A percentile compares a stretch with the other conserved stretches of the same genome.
Conservation (phyloP, 1,284 basidiomycete genomes). For the Pseudozyma thailandica region DNA sequence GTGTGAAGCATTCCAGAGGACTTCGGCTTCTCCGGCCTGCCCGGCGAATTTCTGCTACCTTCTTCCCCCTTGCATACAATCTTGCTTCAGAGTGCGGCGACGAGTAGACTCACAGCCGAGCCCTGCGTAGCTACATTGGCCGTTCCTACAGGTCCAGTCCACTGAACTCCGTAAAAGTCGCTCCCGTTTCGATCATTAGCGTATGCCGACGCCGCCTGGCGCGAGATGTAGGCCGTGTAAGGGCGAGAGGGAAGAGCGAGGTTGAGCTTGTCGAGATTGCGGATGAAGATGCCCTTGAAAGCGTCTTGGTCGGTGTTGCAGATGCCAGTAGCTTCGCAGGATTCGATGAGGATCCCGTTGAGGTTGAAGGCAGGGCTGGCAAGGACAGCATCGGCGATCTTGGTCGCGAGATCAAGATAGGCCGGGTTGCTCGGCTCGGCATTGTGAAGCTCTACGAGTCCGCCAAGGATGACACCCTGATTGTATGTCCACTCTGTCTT, state of each 20-base stretch:
- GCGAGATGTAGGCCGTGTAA: not conserved
- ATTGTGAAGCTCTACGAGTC: no score
- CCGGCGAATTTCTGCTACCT: not conserved
- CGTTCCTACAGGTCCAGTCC: conserved; percentile 13
- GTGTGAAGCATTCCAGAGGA: not conserved
- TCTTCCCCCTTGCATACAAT: no score
- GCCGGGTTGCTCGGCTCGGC: conserved; percentile 4
- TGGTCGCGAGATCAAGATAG: not conserved
- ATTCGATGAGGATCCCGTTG: conserved; percentile 2
- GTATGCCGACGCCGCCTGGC: conserved; percentile 5
- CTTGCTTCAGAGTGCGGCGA: conserved; percentile 12
- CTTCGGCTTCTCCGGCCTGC: not conserved
- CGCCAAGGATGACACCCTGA: conserved; percentile 11
- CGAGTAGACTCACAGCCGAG: conserved; percentile 13
- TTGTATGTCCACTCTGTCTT: conserved; percentile 14
- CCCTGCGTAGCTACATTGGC: conserved; percentile 24
- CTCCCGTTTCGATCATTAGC: conserved; percentile 9
- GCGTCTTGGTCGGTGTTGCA: conserved; percentile 24
- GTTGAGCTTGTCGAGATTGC: conserved; percentile 18
- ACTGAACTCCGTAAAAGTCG: conserved; percentile 23
- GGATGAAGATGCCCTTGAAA: conserved; percentile 21
- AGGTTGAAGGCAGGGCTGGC: conserved; percentile 3
- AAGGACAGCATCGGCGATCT: conserved; percentile 11
- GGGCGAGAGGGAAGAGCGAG: not conserved
- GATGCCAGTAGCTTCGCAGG: conserved; percentile 6